Percentiles rank a stretch among this genome's conserved stretches.
These are phyloP conservation scores for Trichoderma semiorbis DNA, from an alignment of 2,329 filamentous ascomycete genomes.

Conservation along the genomic window DNA sequence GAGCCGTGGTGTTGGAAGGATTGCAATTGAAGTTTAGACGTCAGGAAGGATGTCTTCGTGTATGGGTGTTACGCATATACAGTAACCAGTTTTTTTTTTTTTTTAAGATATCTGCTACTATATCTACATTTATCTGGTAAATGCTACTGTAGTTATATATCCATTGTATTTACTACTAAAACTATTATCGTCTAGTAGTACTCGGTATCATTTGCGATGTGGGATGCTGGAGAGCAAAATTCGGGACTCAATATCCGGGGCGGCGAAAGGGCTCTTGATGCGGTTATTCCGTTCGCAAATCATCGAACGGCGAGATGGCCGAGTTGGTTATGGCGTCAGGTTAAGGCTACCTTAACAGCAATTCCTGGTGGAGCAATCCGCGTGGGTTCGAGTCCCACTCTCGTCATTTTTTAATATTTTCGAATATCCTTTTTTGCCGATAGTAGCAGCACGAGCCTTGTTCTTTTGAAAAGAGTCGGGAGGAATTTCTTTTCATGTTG, in stretches of 20 bases:
- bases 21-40: slow-evolving; percentile 36
- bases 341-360: slow-evolving; percentile 22
- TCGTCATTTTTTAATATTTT: slow-evolving; percentile 19
- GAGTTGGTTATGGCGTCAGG: slow-evolving; percentile 21
- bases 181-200: too few species aligned
- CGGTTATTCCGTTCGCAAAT: background rate
- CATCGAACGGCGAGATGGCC: slow-evolving; percentile 18
- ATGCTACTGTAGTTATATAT: too few species aligned
- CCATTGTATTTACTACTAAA: too few species aligned
- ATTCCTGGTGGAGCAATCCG: slow-evolving; percentile 22
- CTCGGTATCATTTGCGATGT: too few species aligned
- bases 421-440: background rate
- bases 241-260: background rate
- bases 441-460: background rate
- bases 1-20: slow-evolving; percentile 48
- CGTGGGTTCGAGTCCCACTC: slow-evolving; percentile 22
- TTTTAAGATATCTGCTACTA: too few species aligned
- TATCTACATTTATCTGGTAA: too few species aligned
- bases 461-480: background rate
- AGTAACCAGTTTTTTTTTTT: too few species aligned
- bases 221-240: background rate
- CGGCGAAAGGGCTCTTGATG: background rate
- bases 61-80: background rate
- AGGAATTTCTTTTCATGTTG: too few species aligned
- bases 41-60: background rate